phyloP scores from a whole-genome alignment of 164 flowering plant genomes.

The Magnolia sinica region DNA sequence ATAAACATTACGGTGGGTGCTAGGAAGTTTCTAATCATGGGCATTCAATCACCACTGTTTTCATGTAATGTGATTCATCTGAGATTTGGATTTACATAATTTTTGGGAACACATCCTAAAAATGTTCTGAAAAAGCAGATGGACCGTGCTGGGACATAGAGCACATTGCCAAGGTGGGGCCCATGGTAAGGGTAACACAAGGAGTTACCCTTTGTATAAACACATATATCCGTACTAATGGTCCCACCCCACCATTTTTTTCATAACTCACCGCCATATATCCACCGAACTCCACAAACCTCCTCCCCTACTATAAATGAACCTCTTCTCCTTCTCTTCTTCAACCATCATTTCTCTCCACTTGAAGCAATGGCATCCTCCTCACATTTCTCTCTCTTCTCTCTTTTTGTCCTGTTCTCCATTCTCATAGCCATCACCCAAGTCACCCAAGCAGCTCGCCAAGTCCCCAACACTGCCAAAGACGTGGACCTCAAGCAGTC shows the following conservation, averaged over 20 bases:
- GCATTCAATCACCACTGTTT: too few species aligned
- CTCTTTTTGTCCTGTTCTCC: slow-evolving; percentile 21
- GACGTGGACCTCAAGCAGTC: not conserved
- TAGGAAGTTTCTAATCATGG: too few species aligned
- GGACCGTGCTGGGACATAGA: too few species aligned
- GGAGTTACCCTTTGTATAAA: too few species aligned
- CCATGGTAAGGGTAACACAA: too few species aligned
- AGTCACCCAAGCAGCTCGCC: slow-evolving; percentile 20
- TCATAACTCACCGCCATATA: slow-evolving; percentile 29
- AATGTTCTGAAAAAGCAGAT: too few species aligned
- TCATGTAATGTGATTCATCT: too few species aligned
- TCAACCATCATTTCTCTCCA: slow-evolving; percentile 7
- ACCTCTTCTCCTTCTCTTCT: not conserved
- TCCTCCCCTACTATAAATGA: slow-evolving; percentile 20
- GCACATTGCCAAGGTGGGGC: too few species aligned
- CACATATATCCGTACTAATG: not conserved
- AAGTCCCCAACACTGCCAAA: slow-evolving; percentile 9
- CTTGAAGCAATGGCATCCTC: slow-evolving; percentile 20
- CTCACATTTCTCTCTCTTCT: slow-evolving; percentile 7
- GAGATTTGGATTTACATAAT: too few species aligned
- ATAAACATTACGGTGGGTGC: too few species aligned
- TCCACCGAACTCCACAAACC: slow-evolving; percentile 16
- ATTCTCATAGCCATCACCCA: slow-evolving; percentile 14
- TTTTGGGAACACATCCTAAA: too few species aligned
- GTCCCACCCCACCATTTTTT: not conserved